Evolutionary conservation across 805 yeast species (phyloP), one percentile per base, ranked within the genome.

Genomic region (Starmera dryadoides): DNA sequence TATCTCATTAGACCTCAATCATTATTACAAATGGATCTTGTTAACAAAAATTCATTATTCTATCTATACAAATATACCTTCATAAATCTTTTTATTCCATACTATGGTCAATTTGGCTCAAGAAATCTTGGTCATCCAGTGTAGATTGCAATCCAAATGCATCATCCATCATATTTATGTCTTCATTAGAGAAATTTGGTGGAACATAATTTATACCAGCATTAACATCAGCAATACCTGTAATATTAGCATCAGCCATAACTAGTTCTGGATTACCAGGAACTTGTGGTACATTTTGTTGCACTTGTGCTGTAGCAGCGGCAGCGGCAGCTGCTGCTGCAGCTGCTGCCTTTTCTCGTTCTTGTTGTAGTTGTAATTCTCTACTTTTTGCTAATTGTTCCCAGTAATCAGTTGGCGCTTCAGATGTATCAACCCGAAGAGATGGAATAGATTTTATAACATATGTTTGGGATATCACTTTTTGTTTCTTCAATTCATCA

Each of bases 101-200:
- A 30, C 51, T 59, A 32, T 59, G 62, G 36, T 56, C 63, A 38
- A 61, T 56, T 35, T 56, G 62, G 35, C 58, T 56, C 39, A 64
- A 43, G 37, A 63, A 64, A 36, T 62, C 67, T 26, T 56, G 58
- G 29, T 59, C 65, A 33, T 55, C 64, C 19, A 58, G 39, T 2
- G 55, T 43, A 7, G 56, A 45, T 16, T 49, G 51, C 20, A 58
- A 39, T 2, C 55, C 62, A 36, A 63, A 63, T 6, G 52, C 59
- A 37, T 60, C 66, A 37, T 58, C 63, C 41, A 61, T 60, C 50
- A 49, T 47, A 20, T 49, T 50, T 20, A 53, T 37, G 32, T 48
- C 56, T 2, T 41, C 52, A 23, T 38, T 40, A 9, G 28, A 44
- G 23, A 50, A 47, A 1, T 37, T 42, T 20, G 28, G 34, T 12